Evolutionary conservation across 345 rosid species (phyloP).

Genomic region (Lepidium africanum): DNA sequence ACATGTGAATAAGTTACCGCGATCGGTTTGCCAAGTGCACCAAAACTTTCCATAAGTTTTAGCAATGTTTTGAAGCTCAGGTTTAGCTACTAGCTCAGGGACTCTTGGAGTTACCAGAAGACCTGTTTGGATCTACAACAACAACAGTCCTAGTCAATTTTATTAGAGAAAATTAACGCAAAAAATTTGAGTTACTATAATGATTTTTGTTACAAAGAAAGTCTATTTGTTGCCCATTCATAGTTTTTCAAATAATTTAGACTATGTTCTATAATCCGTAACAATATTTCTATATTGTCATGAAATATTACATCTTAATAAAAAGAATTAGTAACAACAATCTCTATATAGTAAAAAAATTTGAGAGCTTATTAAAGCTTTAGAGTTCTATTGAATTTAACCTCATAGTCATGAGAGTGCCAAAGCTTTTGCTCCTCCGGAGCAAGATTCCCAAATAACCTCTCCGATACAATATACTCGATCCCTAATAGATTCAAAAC

Average conservation of each 20-base stretch:
- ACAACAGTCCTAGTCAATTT: not conserved
- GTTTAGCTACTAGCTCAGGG: conserved; percentile 48
- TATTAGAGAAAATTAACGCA: not conserved
- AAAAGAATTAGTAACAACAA: too few relatives aligned
- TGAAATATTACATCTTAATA: too few relatives aligned
- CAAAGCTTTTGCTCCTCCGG: conserved; percentile 65
- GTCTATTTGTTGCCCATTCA: too few relatives aligned
- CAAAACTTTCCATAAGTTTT: conserved; percentile 71
- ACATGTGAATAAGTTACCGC: conserved; percentile 30
- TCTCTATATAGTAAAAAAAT: too few relatives aligned
- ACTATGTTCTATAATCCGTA: too few relatives aligned
- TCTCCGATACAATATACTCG: conserved; percentile 62
- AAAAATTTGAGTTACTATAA: too few relatives aligned
- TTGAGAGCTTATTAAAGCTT: too few relatives aligned
- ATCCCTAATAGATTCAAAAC: conserved; percentile 33
- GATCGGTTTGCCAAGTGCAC: conserved; percentile 80
- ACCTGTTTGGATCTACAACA: conserved; percentile 50
- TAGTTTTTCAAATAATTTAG: too few relatives aligned
- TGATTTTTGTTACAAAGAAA: too few relatives aligned
- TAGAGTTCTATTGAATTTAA: not conserved
- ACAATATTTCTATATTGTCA: too few relatives aligned
- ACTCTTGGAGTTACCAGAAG: conserved; percentile 49
- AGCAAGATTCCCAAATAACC: conserved; percentile 43
- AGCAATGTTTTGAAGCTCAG: conserved; percentile 51
- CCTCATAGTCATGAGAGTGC: conserved; percentile 82